phyloP scores from a whole-genome alignment of 2,329 filamentous ascomycete species.

The Botrytis aclada region DNA sequence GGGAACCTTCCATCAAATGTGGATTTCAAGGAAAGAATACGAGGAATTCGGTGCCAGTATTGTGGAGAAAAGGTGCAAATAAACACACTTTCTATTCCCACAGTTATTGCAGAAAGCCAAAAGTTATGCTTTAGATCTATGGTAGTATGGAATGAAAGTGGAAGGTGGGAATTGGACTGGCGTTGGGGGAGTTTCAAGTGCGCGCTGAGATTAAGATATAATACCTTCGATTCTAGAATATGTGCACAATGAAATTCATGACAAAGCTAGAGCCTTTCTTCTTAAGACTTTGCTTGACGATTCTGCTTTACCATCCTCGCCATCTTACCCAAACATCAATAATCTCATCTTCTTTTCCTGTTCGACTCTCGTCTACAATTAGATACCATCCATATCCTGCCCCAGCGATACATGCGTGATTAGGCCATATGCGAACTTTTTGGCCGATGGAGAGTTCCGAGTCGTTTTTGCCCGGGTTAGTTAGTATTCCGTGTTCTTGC shows the following conservation, averaged over 20 bases:
- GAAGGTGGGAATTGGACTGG: conserved; percentile 11
- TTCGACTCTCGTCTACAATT: conserved; percentile 61
- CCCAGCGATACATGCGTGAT: conserved; percentile 76
- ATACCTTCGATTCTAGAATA: conserved; percentile 16
- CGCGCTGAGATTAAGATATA: conserved; percentile 19
- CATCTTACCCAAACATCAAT: conserved; percentile 75
- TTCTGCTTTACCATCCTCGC: conserved; percentile 59
- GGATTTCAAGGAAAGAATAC: conserved; percentile 97
- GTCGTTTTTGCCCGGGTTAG: conserved; percentile 50
- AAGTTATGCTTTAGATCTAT: conserved; percentile 19
- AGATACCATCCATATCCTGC: conserved; percentile 71
- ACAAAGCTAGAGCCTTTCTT: not conserved
- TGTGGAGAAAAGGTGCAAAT: conserved; percentile 96
- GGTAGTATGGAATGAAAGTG: not conserved
- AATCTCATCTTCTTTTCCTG: conserved; percentile 55
- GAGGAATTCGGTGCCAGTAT: conserved; percentile 89
- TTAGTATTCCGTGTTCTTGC: conserved; percentile 75
- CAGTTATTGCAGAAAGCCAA: conserved; percentile 13
- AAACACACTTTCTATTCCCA: conserved; percentile 26
- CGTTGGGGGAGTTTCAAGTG: conserved; percentile 16
- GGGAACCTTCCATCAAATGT: conserved; percentile 99
- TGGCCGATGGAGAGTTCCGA: conserved; percentile 60
- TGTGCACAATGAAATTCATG: conserved; percentile 4
- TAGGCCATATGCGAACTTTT: conserved; percentile 70
- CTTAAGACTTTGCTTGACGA: not conserved